Conservation (phyloP, 2,329 filamentous ascomycete genomes). For the Ilyonectria mors-panacis region DNA sequence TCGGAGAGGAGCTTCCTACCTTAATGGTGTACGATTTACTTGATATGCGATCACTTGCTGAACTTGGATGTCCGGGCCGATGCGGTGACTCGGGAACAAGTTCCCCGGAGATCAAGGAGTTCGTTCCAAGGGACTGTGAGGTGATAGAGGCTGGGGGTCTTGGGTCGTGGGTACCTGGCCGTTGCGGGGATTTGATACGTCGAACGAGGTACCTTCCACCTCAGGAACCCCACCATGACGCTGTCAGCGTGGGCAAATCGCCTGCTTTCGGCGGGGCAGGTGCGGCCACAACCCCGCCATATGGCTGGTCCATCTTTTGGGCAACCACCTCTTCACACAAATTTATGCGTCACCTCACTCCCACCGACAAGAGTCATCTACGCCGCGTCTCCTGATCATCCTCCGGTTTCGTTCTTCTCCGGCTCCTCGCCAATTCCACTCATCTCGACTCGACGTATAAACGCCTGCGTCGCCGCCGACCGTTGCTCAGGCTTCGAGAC, state of each 20-base stretch:
- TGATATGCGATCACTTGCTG: conserved; percentile 36
- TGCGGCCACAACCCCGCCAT: conserved; percentile 44
- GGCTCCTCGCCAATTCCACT: conserved; percentile 27
- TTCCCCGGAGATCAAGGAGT: neutral
- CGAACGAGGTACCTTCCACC: conserved; percentile 12
- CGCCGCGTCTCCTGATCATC: conserved; percentile 38
- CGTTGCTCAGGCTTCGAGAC: conserved; percentile 19
- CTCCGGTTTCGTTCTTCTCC: conserved; percentile 31
- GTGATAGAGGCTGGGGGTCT: neutral
- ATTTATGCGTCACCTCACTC: conserved; percentile 46
- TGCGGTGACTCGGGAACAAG: neutral
- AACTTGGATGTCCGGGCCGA: conserved; percentile 4
- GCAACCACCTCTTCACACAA: conserved; percentile 37
- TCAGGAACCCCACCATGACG: conserved; percentile 45
- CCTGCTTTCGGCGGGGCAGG: conserved; percentile 45
- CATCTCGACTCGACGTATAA: conserved; percentile 23
- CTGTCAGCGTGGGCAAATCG: conserved; percentile 35
- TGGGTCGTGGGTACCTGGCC: conserved; percentile 13
- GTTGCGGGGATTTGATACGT: neutral
- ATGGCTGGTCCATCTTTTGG: conserved; percentile 27
- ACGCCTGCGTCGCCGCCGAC: conserved; percentile 20
- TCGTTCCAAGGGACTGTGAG: neutral
- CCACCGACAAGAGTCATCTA: conserved; percentile 42
- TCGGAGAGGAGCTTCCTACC: conserved; percentile 15
- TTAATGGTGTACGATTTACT: conserved; percentile 35